These are phyloP conservation scores for Pisolithus albus DNA, from an alignment of 768 basidiomycete genomes.

Conservation along the genomic window DNA sequence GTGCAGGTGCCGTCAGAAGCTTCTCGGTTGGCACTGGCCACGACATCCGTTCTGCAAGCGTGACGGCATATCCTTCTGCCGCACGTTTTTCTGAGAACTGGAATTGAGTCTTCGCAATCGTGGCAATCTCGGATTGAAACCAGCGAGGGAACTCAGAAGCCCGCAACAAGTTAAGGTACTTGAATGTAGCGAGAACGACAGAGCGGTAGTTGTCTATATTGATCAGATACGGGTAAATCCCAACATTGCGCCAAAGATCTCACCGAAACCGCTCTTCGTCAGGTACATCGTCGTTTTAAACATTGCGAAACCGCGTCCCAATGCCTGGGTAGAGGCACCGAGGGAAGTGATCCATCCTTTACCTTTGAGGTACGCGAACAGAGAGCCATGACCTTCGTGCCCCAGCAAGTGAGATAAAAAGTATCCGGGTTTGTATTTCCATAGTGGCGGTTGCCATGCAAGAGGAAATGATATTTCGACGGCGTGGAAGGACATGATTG, in stretches of 20 bases:
- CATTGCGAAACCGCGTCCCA: constrained; percentile 81
- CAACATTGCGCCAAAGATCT: constrained; percentile 19
- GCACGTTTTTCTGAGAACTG: constrained; percentile 80
- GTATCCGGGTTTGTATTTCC: constrained; percentile 72
- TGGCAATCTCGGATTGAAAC: constrained; percentile 70
- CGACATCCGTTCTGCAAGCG: constrained; percentile 66
- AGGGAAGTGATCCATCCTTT: constrained; percentile 82
- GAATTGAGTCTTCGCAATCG: constrained; percentile 69
- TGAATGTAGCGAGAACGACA: constrained; percentile 64
- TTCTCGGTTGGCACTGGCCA: constrained; percentile 79
- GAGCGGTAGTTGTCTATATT: constrained; percentile 64
- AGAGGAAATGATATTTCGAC: constrained; percentile 80
- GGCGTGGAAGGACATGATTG: constrained; percentile 80
- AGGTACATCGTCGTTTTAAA: constrained; percentile 79
- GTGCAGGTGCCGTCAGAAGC: constrained; percentile 60
- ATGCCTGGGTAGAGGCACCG: constrained; percentile 58
- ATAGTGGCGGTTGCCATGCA: constrained; percentile 60
- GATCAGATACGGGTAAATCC: constrained; percentile 3
- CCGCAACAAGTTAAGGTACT: constrained; percentile 69
- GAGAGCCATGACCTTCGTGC: constrained; percentile 89
- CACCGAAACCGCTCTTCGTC: constrained; percentile 82
- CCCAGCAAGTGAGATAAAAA: constrained; percentile 81
- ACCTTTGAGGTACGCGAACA: constrained; percentile 83
- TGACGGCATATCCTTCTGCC: constrained; percentile 74
- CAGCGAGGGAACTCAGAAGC: constrained; percentile 53